Evolutionary conservation across 2,329 filamentous ascomycete genomes (phyloP), one percentile per base, ranked within the genome.

Genomic region (Sporothrix pallida): DNA sequence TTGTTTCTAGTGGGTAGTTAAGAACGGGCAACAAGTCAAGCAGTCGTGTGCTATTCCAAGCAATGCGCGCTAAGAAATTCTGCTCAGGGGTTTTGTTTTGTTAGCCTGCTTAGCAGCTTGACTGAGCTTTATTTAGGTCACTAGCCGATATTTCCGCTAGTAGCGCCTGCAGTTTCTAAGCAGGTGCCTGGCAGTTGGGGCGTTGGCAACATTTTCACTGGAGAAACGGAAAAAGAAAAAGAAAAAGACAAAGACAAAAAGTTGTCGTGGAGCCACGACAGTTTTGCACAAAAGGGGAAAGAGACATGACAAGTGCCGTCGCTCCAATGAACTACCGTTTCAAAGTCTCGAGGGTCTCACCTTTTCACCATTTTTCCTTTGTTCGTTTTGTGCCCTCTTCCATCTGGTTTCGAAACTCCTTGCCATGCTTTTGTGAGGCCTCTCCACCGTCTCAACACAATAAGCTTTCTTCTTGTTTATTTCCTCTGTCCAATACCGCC

Each of bases 91-190:
- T 58, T 31, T 13, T n/a, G 67, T 37, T 15, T 31, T 31, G 44
- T 12, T 58, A 70, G 23, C 46, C 23, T 68, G 46, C 46, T 52
- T 52, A 10, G 23, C 12, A 6, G 37, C 20, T 37, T 68, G 23
- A 58, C 17, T 70, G 31, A 37, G 31, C 68, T 70, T 70, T 60
- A 31, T 70, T 70, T 70, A 70, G 68, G 52, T 23, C 52, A 44
- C 31, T 56, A 31, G 23, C 12, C 63, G 9, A 56, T 23, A 20
- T 56, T 48, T 37, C 42, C 62, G 62, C 62, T 15, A 37, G 52
- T 70, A 70, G 31, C 52, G 68, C 52, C 52, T 70, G 12, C 52
- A 20, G 37, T 17, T 44, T 46, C 23, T 65, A 23, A 65, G 44
- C 60, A 2, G 60, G 60, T 65, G 60, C 60, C 60, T 65, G 60